These are phyloP conservation scores for Cylindricascospora bacillispora DNA, from an alignment of 1,139 yeast species.

Conservation along the genomic window DNA sequence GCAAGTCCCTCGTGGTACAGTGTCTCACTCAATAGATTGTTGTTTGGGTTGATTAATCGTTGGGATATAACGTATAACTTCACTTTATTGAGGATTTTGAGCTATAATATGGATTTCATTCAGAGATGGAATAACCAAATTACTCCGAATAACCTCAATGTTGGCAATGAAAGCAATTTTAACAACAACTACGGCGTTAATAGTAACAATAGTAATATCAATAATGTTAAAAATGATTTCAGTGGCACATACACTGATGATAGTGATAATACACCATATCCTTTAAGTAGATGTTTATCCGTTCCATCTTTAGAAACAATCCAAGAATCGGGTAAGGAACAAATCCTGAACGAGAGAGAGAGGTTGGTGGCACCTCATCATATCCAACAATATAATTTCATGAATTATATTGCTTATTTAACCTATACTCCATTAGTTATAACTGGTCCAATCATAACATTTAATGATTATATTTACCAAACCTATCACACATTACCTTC, in stretches of 20 bases:
- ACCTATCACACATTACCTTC: conserved; percentile 34
- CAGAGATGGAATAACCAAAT: conserved; percentile 30
- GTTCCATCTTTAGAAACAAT: conserved; percentile 19
- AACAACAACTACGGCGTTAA: conserved; percentile 20
- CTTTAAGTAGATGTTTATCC: conserved; percentile 10
- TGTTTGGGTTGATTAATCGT: conserved; percentile 62
- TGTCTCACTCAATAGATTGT: too few relatives aligned
- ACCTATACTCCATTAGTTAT: conserved; percentile 80
- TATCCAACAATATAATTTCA: conserved; percentile 40
- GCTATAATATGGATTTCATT: conserved; percentile 67
- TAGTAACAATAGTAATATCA: too few relatives aligned
- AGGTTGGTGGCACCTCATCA: conserved; percentile 59
- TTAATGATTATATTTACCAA: conserved; percentile 82
- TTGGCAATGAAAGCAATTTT: conserved; percentile 12
- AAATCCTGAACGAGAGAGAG: conserved; percentile 47
- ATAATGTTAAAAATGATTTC: neutral
- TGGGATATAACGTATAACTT: conserved; percentile 97
- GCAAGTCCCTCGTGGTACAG: too few relatives aligned
- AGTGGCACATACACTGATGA: conserved; percentile 10
- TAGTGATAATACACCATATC: too few relatives aligned
- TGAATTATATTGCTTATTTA: conserved; percentile 62
- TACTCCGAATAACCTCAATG: conserved; percentile 5
- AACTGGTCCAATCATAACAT: conserved; percentile 89
- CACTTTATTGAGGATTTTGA: conserved; percentile 69
- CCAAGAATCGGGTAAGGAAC: conserved; percentile 18